Percentiles rank a stretch among this genome's conserved stretches.
Evolutionary conservation across 2,329 filamentous ascomycete species (phyloP).

Genomic region (Aspergillus puulaauensis): DNA sequence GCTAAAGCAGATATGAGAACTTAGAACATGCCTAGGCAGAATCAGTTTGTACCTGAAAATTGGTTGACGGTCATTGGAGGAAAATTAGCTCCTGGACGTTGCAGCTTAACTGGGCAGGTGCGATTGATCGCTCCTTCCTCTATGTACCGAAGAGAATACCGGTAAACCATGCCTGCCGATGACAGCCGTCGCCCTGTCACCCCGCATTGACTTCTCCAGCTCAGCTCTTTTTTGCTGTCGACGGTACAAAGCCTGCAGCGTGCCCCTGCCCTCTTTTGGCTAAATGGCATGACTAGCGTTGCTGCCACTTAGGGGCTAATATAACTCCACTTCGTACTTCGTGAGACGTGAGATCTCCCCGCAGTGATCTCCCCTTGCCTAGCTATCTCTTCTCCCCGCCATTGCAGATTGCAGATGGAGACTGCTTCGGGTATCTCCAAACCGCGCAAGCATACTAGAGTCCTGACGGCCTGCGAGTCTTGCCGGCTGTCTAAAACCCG

Average conservation of each 20-base stretch:
- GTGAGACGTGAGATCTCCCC: constrained; percentile 1
- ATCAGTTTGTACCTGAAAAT: too few relatives aligned
- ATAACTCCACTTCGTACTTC: background rate
- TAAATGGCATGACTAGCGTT: background rate
- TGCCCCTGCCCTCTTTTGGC: background rate
- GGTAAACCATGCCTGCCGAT: too few relatives aligned
- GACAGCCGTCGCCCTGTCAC: too few relatives aligned
- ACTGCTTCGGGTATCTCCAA: constrained; percentile 8
- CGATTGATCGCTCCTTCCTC: too few relatives aligned
- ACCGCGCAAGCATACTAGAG: constrained; percentile 24
- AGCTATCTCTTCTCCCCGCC: background rate
- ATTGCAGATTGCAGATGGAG: constrained; percentile 16
- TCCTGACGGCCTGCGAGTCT: constrained; percentile 25
- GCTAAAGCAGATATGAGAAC: too few relatives aligned
- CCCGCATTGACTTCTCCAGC: too few relatives aligned
- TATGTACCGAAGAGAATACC: too few relatives aligned
- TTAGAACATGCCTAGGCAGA: too few relatives aligned
- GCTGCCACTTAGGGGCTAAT: background rate
- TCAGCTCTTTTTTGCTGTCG: background rate
- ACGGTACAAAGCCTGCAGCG: background rate
- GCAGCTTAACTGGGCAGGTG: background rate
- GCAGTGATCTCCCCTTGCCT: background rate
- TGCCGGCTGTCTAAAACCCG: constrained; percentile 27
- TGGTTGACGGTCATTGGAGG: constrained; percentile 8
- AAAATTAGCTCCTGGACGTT: background rate